Evolutionary conservation across 2,329 filamentous ascomycete genomes (phyloP).

Genomic region (Ramularia collo-cygni): DNA sequence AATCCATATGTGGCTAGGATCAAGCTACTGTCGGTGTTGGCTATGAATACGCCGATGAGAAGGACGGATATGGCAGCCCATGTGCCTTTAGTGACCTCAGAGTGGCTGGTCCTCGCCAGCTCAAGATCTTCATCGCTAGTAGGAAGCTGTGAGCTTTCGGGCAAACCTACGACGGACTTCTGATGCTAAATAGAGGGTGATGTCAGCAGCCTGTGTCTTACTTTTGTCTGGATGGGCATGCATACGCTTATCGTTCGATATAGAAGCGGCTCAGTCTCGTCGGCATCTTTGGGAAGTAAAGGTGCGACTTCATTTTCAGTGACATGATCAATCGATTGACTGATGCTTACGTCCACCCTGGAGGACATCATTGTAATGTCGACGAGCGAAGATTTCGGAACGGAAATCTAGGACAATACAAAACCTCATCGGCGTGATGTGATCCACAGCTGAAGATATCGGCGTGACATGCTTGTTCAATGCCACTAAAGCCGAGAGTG

Average conservation of each 20-base stretch:
- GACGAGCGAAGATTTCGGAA: too few relatives aligned
- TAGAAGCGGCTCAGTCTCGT: conserved; percentile 7
- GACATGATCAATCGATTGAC: not conserved
- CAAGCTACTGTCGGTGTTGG: conserved; percentile 57
- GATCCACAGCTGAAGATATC: conserved; percentile 1
- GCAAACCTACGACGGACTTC: conserved; percentile 8
- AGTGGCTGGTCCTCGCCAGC: conserved; percentile 6
- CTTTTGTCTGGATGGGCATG: not conserved
- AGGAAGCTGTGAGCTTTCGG: conserved; percentile 16
- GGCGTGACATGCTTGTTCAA: too few relatives aligned
- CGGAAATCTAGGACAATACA: too few relatives aligned
- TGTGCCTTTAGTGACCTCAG: conserved; percentile 11
- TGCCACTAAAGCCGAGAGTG: too few relatives aligned
- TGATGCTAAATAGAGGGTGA: not conserved
- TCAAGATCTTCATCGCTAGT: conserved; percentile 20
- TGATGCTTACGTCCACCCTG: not conserved
- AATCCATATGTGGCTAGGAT: conserved; percentile 59
- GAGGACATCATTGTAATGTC: not conserved
- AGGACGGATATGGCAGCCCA: conserved; percentile 27
- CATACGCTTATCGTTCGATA: conserved; percentile 19
- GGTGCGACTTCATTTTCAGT: conserved; percentile 5
- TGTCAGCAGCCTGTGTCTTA: not conserved
- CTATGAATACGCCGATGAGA: conserved; percentile 54
- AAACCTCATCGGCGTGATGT: not conserved
- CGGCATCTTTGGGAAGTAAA: conserved; percentile 11